Percentiles rank a stretch among this genome's conserved stretches.
Evolutionary conservation across 306 rosid genomes (phyloP).

Genomic region (Fragaria nilgerrensis): DNA sequence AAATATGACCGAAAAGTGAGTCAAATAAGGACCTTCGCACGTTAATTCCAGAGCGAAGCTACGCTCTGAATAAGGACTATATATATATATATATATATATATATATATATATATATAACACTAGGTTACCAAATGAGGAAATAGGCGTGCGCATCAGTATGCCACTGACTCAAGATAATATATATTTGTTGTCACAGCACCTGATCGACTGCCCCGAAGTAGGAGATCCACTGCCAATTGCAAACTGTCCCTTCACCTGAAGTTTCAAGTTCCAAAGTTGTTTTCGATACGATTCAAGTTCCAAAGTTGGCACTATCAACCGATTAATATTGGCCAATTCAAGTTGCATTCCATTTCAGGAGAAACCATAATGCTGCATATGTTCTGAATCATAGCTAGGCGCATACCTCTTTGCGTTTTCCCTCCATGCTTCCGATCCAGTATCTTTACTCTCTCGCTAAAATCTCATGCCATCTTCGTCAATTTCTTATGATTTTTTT

Average conservation of each 20-base stretch:
- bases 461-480: too few species aligned
- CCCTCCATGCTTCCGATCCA: too few species aligned
- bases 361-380: neutral
- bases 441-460: too few species aligned
- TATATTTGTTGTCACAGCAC: neutral
- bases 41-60: too few species aligned
- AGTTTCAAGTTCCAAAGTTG: neutral
- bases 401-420: neutral
- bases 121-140: too few species aligned
- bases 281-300: too few species aligned
- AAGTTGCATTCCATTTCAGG: neutral
- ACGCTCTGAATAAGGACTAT: too few species aligned
- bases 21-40: too few species aligned
- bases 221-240: neutral
- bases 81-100: too few species aligned
- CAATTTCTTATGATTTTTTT: neutral
- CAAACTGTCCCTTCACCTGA: neutral
- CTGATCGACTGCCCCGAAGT: neutral
- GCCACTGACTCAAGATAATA: neutral
- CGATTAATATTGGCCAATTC: neutral
- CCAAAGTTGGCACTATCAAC: neutral
- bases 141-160: neutral
- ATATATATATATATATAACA: too few species aligned
- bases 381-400: neutral
- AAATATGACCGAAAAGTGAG: too few species aligned